These are phyloP conservation scores for Kalmanozyma brasiliensis DNA, from an alignment of 1,284 basidiomycete genomes.

Conservation along the genomic window DNA sequence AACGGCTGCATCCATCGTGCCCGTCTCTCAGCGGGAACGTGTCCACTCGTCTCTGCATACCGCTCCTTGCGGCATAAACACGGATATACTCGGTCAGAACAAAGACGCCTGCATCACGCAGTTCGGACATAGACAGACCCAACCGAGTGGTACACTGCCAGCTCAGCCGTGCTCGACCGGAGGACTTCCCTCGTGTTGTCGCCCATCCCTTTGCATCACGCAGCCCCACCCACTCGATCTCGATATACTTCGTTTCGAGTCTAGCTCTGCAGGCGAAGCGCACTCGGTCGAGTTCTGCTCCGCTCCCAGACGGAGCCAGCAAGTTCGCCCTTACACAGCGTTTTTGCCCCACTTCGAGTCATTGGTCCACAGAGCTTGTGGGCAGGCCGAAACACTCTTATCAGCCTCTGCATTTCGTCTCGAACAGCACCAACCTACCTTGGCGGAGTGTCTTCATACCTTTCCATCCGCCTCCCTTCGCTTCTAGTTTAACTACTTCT, in stretches of 20 bases:
- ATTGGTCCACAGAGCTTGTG: constrained; percentile 40
- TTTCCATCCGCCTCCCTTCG: neutral
- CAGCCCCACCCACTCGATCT: constrained; percentile 17
- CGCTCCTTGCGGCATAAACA: constrained; percentile 3
- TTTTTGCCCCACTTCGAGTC: constrained; percentile 39
- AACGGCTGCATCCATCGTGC: constrained; percentile 1
- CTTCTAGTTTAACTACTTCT: neutral
- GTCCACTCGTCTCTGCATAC: neutral
- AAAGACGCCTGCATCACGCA: neutral
- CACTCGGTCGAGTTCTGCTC: constrained; percentile 15
- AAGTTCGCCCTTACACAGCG: constrained; percentile 31
- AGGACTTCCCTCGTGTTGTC: constrained; percentile 20
- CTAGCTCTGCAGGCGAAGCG: too few species aligned
- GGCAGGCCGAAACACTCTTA: constrained; percentile 11
- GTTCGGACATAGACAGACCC: constrained; percentile 39
- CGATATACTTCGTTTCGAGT: neutral
- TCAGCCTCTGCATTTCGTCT: constrained; percentile 11
- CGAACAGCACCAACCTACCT: neutral
- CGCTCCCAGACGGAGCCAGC: constrained; percentile 3
- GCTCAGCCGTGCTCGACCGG: constrained; percentile 12
- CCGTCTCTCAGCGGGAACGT: neutral
- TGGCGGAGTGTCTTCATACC: neutral
- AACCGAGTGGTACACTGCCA: constrained; percentile 20
- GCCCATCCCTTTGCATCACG: constrained; percentile 10
- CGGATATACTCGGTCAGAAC: constrained; percentile 13